Evolutionary conservation across 1,284 basidiomycete species (phyloP), one percentile per base, ranked within the genome.

Genomic region (Ustilago tritici): DNA sequence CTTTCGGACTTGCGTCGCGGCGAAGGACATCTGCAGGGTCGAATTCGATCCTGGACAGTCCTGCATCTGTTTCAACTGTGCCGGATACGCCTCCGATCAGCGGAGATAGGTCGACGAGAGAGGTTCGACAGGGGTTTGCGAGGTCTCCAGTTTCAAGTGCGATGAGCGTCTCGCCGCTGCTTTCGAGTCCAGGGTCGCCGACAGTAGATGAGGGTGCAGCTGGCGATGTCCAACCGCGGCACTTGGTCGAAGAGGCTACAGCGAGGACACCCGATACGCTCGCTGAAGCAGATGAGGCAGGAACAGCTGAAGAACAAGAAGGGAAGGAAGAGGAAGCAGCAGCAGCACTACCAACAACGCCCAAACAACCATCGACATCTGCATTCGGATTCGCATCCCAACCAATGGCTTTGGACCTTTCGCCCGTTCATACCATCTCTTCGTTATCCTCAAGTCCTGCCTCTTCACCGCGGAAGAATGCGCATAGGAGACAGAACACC

Each of bases 391-490:
- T 71, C 17, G 35, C 68, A 3, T 68, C 73, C 23, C 73, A 71
- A 34, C 73, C 73, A 7, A 76, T 76, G 69, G 59, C 73, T 7
- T 55, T 76, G 7, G 73, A 70, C 11, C 54, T 70, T 7, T 77
- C 74, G 8, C 74, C 74, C 12, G 38, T 55, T 4, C 59, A 62
- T 19, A 66, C 43, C 38, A 9, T 60, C 2, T 78, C 69, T 3
- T 55, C 41, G 17, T 14, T 34, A 7, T 74, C 71, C 12, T 68
- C 55, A 23, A 58, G 56, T 36, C 65, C 76, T 7, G 68, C 71
- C 19, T 70, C 76, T 8, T 78, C 76, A 0, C 76, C 76, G 2
- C 67, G 76, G 23, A 78, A 71, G 36, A 68, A 66, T 57, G 71
- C 70, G 9, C 76, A 78, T 19, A 43, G 71, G 2, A 28, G 76